Base-by-base conservation (phyloP, 495 filamentous ascomycete genomes). In the Hyaloscypha variabilis region DNA sequence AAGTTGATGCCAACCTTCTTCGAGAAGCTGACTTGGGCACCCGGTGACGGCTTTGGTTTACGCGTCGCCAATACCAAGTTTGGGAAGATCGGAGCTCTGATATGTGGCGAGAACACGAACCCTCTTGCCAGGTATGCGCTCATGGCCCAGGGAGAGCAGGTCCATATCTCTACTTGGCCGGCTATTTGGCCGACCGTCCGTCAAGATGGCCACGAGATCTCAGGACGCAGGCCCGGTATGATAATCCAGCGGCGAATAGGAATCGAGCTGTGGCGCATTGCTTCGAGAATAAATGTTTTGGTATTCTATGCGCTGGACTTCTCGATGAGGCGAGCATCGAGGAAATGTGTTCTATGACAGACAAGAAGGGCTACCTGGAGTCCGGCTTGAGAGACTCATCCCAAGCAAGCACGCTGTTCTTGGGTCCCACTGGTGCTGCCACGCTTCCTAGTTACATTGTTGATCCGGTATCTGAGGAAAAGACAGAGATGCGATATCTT, bases 81-180 rank as follows among this genome's bases (percentile, higher is more conserved):
- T 24, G 60, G 60, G 10, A 63, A 63, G 31, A 63, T 63, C 21
- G 50, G 60, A 24, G 50, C 60, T 23, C 42, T 63, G 50, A 63
- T 63, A n/a, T 63, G 60, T 21, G 60, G 60, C 23, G 60, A 63
- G 29, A 63, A 63, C 17, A 55, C 60, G 30, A 63, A 63, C 55
- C 60, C 60, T 6, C 25, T 63, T 24, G 60, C 60, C 5, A 53
- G 60, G 26, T 63, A 63, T 55, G 49, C 60, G 6, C 28, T 55
- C 8, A 63, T 63, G 60, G 31, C 49, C 19, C 60, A 63, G 24
- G 60, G 49, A 39, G 60, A 63, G 50, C 60, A 63, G n/a, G 31
- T 63, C 11, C 60, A 63, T 42, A 63, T 63, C 13, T 63, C 60
- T 14, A 55, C 60, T 55, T 63, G 60, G 60, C 60, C 60, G 1